Percentiles rank a stretch among this genome's conserved stretches.
Conservation (phyloP, 352 stramenopile species). For the Elongisporangium anandrum region DNA sequence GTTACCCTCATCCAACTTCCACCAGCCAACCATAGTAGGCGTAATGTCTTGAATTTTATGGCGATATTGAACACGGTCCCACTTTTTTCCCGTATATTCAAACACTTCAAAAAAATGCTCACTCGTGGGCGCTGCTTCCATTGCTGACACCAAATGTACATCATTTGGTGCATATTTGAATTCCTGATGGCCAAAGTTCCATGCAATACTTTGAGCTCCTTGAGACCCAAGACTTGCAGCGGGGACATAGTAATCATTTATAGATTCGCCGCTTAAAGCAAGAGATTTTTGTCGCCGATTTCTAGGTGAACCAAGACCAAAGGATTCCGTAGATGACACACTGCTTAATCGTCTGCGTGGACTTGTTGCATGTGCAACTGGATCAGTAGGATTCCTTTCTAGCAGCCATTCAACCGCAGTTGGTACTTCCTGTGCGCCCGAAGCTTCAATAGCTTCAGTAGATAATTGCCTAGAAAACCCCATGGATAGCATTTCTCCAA, state of each 20-base stretch:
- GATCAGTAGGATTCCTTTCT: neutral
- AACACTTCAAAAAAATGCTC: conserved; percentile 56
- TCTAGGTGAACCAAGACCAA: neutral
- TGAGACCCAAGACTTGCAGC: conserved; percentile 42
- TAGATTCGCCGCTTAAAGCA: neutral
- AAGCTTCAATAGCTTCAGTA: conserved; percentile 28
- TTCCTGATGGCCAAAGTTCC: conserved; percentile 64
- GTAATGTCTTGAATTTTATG: conserved; percentile 57
- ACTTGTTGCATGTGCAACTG: neutral
- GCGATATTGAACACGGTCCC: conserved; percentile 52
- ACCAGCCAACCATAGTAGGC: conserved; percentile 46
- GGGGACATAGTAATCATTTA: conserved; percentile 11
- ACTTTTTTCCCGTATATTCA: conserved; percentile 39
- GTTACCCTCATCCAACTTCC: conserved; percentile 55
- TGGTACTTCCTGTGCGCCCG: conserved; percentile 15
- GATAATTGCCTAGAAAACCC: conserved; percentile 37
- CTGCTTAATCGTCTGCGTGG: neutral
- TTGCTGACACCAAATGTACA: conserved; percentile 21
- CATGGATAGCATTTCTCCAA: conserved; percentile 49
- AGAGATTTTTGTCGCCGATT: neutral
- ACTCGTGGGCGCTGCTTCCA: conserved; percentile 23
- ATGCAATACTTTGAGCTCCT: conserved; percentile 56
- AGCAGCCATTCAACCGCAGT: conserved; percentile 43
- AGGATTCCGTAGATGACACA: neutral
- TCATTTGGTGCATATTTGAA: conserved; percentile 43